Percentiles rank a stretch among this genome's conserved stretches.
Evolutionary conservation across 2,329 filamentous ascomycete species (phyloP).

Genomic region (Colletotrichum sp.): DNA sequence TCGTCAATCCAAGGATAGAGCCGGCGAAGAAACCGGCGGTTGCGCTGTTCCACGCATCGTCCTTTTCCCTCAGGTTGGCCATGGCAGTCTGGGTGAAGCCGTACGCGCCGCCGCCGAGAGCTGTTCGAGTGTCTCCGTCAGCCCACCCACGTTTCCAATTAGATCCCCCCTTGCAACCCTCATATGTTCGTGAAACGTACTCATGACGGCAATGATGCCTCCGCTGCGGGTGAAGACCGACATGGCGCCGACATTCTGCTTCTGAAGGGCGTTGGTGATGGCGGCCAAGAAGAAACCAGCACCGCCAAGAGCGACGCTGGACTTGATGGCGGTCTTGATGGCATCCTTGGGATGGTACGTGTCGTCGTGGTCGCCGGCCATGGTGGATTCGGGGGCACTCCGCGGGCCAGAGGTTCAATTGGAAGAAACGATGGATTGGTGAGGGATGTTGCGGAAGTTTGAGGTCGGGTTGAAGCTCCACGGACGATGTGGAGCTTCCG

Average conservation of each 20-base stretch:
- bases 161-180: not conserved
- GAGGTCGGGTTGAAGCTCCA: conserved; percentile 23
- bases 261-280: conserved; percentile 85
- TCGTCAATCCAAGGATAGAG: conserved; percentile 71
- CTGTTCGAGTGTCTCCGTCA: conserved; percentile 43
- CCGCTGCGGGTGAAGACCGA: conserved; percentile 83
- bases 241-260: conserved; percentile 80
- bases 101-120: conserved; percentile 76
- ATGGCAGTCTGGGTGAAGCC: conserved; percentile 77
- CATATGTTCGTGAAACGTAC: not conserved
- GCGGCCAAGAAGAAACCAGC: conserved; percentile 76
- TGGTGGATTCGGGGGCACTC: conserved; percentile 17
- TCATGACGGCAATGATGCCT: conserved; percentile 63
- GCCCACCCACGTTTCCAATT: not conserved
- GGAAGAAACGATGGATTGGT: conserved; percentile 13
- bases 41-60: conserved; percentile 78
- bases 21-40: conserved; percentile 81
- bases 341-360: conserved; percentile 78
- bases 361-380: conserved; percentile 39
- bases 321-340: conserved; percentile 68
- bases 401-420: conserved; percentile 20
- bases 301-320: conserved; percentile 67
- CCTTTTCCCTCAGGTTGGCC: conserved; percentile 85
- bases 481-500: conserved; percentile 3
- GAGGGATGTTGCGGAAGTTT: conserved; percentile 23